These are phyloP conservation scores for Comarum palustre DNA, from an alignment of 306 rosid species.

Conservation along the genomic window DNA sequence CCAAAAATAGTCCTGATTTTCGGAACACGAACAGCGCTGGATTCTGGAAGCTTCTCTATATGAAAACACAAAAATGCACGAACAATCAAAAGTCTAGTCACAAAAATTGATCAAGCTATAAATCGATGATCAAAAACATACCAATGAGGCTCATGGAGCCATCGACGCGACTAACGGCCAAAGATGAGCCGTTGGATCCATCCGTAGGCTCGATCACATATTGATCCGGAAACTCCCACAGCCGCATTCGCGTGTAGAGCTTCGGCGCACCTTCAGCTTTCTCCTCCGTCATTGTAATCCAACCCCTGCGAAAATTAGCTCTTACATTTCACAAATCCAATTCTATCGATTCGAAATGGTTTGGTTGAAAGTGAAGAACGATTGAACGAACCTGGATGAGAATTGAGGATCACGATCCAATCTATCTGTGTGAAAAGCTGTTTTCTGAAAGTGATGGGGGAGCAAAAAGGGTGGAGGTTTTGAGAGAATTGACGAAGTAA, in stretches of 20 bases:
- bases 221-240: constrained; percentile 94
- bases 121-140: constrained; percentile 24
- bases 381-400: neutral
- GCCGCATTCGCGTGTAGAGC: constrained; percentile 78
- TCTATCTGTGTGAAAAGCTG: neutral
- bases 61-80: neutral
- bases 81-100: neutral
- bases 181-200: constrained; percentile 75
- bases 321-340: neutral
- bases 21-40: constrained; percentile 66
- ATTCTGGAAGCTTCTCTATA: constrained; percentile 77
- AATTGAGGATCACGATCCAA: neutral
- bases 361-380: no score
- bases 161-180: constrained; percentile 67
- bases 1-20: constrained; percentile 74
- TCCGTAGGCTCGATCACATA: constrained; percentile 87
- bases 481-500: constrained; percentile 14
- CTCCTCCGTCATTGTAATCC: constrained; percentile 43
- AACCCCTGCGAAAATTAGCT: constrained; percentile 27
- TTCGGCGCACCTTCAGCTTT: constrained; percentile 73
- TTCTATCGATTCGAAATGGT: neutral
- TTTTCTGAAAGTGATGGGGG: neutral
- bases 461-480: constrained; percentile 4
- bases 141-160: constrained; percentile 87
- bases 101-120: neutral